Percentiles rank a stretch among this genome's conserved stretches.
These are phyloP conservation scores for Alloascoidea africana DNA, from an alignment of 805 yeast species.

Conservation along the genomic window DNA sequence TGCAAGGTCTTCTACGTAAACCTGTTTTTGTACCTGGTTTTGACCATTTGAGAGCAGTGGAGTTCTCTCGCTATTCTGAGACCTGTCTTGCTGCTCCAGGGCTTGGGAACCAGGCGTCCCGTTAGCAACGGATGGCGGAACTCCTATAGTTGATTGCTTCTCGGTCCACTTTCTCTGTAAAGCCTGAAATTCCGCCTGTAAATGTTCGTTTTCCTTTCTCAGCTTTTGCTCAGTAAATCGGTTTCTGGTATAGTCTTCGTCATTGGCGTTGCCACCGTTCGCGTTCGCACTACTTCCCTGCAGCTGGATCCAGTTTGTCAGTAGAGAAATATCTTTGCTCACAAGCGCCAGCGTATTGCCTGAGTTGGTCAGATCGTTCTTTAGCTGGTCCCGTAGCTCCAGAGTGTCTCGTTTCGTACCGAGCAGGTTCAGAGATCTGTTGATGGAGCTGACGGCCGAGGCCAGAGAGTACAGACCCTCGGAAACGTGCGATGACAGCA, in stretches of 20 bases:
- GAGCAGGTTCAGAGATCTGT: too few relatives aligned
- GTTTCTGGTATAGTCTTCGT: constrained; percentile 9
- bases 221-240: constrained; percentile 35
- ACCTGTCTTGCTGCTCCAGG: constrained; percentile 15
- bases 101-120: constrained; percentile 27
- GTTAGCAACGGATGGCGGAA: constrained; percentile 10
- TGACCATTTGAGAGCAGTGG: constrained; percentile 16
- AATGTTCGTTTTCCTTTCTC: constrained; percentile 36
- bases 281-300: too few relatives aligned
- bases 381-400: too few relatives aligned
- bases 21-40: constrained; percentile 17
- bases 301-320: too few relatives aligned
- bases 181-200: constrained; percentile 28
- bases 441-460: too few relatives aligned
- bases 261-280: constrained; percentile 6
- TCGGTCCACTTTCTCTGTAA: constrained; percentile 25
- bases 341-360: too few relatives aligned
- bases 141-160: constrained; percentile 1
- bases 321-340: too few relatives aligned
- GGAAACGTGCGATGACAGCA: too few relatives aligned
- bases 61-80: constrained; percentile 9
- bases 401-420: too few relatives aligned
- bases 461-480: too few relatives aligned
- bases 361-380: too few relatives aligned
- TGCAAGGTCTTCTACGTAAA: too few relatives aligned